Evolutionary conservation across 768 basidiomycete species (phyloP), one percentile per base, ranked within the genome.

Genomic region (Chalciporus sphaerocephalus): DNA sequence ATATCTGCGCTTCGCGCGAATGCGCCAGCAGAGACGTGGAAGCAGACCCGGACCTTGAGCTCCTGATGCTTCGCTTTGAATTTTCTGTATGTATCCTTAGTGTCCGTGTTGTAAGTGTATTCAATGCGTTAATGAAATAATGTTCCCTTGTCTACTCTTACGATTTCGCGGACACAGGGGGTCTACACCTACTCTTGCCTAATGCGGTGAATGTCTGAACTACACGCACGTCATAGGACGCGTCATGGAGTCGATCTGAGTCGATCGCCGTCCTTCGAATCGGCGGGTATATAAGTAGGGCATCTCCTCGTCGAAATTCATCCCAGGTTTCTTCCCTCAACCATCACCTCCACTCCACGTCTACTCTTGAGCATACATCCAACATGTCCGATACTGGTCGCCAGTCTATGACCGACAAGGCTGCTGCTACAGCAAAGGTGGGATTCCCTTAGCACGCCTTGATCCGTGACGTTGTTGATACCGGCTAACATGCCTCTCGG

Each of bases 341-440:
- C 34, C 17, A 42, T 21, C 18, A 11, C 24, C 25, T 20, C 3
- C 37, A 39, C 7, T 15, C 10, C 22, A 42, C 12, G 15, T 40
- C n/a, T 13, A 21, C 34, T 12, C 38, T 27, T 18, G 23, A n/a
- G n/a, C n/a, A 42, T 20, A 47, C 49, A 16, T 40, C 46, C 43
- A 62, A n/a, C 52, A 81, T 80, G 79, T 75, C 79, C 58, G 79
- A 83, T 58, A 64, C 69, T 41, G 71, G 64, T 46, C 80, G 80
- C 54, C 78, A 81, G 71, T 74, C 72, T 47, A 64, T 79, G 66
- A 75, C 76, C 58, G 78, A 81, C 71, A 83, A 81, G 68, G 73
- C 70, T 39, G 48, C 58, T 28, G 51, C 78, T 57, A 66, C 74
- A 35, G 3, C 79, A 42, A 79, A 81, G 75, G 79, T 79, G 38